Base-by-base conservation (phyloP, 108 stramenopile species). In the Nannochloropsis gaditana region DNA sequence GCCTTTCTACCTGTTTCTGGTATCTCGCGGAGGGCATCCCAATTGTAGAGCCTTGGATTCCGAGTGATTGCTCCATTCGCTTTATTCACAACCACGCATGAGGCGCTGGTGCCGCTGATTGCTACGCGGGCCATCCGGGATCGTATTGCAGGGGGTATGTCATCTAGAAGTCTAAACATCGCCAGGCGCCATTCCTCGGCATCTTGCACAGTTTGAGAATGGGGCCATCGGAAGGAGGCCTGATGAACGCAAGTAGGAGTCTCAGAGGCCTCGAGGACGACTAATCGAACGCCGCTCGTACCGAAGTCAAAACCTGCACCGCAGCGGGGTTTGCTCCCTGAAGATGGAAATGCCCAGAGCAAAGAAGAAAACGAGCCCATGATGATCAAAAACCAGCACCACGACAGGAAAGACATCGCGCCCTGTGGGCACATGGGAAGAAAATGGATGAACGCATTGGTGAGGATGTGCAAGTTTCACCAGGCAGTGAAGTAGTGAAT, bases 51-150 rank as follows among this genome's bases (percentile, higher is more conserved):
- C 9, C 88, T 73, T 6, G 90, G 85, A 9, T 43, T 43, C 19
- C 90, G 85, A 19, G 88, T 86, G 1, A 89, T 86, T 83, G 86
- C 21, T 19, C 9, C 42, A 19, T 21, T 41, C 9, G 21, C 42
- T 21, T 31, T 41, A 44, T 86, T 45, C 43, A 89, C 86, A n/a
- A 89, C 31, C n/a, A 90, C 84, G 43, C 86, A 87, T 47, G 88
- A 86, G 9, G 90, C 90, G 31, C 86, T 86, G 6, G 90, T 90
- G 15, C 90, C 90, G 43, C 90, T 89, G 42, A 90, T 84, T 44
- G 88, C 85, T 2, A 90, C 41, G 79, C 85, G 83, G 15, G 83
- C 89, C 45, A 89, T 31, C 19, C 84, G 84, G 44, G 86, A 47
- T 44, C 88, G 83, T 4, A 89, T 15, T 11, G 43, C 45, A 9